Conservation (phyloP, 75 land plant species). For the Larix kaempferi region DNA sequence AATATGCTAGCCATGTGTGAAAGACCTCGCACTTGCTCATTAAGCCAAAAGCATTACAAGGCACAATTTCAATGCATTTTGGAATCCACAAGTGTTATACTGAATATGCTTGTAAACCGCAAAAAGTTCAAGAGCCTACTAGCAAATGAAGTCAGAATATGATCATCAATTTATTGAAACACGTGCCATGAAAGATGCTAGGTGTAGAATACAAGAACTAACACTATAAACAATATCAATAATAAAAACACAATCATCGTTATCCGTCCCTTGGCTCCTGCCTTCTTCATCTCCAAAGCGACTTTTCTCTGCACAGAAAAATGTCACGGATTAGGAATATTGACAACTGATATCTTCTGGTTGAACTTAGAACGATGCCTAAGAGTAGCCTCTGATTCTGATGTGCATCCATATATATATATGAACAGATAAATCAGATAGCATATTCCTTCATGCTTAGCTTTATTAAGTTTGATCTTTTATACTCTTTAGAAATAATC, state of each 20-base stretch:
- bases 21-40: no score
- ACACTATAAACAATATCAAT: no score
- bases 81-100: no score
- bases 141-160: neutral
- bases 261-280: slow-evolving; percentile 81
- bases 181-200: no score
- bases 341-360: neutral
- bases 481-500: neutral
- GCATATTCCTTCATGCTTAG: neutral
- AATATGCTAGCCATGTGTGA: no score
- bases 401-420: no score
- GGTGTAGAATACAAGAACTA: no score
- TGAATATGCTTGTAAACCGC: no score
- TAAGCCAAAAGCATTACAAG: no score
- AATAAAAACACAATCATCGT: slow-evolving; percentile 57
- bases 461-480: neutral
- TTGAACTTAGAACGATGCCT: neutral
- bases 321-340: neutral
- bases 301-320: slow-evolving; percentile 75
- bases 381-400: neutral
- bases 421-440: no score
- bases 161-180: neutral
- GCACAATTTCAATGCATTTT: no score
- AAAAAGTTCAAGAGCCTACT: neutral
- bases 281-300: slow-evolving; percentile 82